phyloP scores from a whole-genome alignment of 495 filamentous ascomycete species.

The Tuber microsphaerosporum region DNA sequence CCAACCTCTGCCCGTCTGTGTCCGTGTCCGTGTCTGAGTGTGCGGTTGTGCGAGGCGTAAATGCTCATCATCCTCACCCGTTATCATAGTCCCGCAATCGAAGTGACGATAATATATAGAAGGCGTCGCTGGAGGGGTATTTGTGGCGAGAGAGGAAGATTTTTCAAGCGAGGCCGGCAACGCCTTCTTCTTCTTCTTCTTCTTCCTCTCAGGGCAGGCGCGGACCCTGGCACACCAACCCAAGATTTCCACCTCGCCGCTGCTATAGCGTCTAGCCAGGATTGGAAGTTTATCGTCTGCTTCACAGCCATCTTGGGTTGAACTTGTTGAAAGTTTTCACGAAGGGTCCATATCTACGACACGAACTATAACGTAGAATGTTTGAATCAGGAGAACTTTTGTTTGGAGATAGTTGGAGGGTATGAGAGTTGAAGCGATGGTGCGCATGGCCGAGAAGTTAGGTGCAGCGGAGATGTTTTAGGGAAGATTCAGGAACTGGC shows the following conservation, averaged over 20 bases:
- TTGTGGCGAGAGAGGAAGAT: background rate
- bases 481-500: too few species aligned
- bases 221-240: conserved; percentile 27
- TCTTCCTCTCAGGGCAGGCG: background rate
- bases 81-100: background rate
- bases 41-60: background rate
- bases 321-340: background rate
- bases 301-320: background rate
- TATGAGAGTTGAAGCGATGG: too few species aligned
- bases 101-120: background rate
- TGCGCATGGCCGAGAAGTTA: too few species aligned
- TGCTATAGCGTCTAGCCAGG: conserved; percentile 20
- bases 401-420: too few species aligned
- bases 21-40: background rate
- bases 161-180: background rate
- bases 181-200: background rate
- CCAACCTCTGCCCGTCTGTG: background rate
- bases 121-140: background rate
- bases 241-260: conserved; percentile 26
- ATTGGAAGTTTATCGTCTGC: conserved; percentile 26
- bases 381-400: too few species aligned
- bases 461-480: too few species aligned
- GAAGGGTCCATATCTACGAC: too few species aligned
- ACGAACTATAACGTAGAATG: too few species aligned
- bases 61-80: background rate